A percentile compares a stretch with the other conserved stretches of the same genome.
Evolutionary conservation across 495 filamentous ascomycete species (phyloP).

Genomic region (Xylaria acuta): DNA sequence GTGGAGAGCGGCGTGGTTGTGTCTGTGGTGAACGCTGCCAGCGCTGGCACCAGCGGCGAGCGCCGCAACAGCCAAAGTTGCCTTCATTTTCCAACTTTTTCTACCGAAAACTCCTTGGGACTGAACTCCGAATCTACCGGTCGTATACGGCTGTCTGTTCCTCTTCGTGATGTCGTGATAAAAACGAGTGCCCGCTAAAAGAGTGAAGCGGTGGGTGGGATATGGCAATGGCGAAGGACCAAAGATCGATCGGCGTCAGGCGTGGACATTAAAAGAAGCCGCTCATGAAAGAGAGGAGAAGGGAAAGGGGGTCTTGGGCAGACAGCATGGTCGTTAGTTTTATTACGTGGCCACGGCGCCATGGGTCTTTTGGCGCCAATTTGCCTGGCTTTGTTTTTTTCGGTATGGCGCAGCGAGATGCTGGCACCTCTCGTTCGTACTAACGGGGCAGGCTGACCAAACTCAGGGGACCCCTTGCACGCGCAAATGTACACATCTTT

Average conservation of each 20-base stretch:
- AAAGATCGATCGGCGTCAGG: constrained; percentile 62
- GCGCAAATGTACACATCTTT: constrained; percentile 4
- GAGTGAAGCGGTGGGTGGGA: constrained; percentile 90
- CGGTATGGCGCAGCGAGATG: constrained; percentile 28
- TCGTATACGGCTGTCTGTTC: constrained; percentile 43
- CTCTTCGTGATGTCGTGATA: constrained; percentile 40
- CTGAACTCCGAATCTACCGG: constrained; percentile 28
- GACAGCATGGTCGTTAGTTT: constrained; percentile 39
- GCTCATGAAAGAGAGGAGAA: constrained; percentile 50
- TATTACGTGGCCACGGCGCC: constrained; percentile 41
- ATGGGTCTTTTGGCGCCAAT: constrained; percentile 37
- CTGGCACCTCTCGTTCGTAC: constrained; percentile 26
- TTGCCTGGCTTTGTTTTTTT: constrained; percentile 35
- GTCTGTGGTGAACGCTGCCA: constrained; percentile 54
- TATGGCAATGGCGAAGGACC: constrained; percentile 50
- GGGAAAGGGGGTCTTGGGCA: constrained; percentile 42
- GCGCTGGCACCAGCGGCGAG: constrained; percentile 68
- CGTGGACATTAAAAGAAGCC: constrained; percentile 54
- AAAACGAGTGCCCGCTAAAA: constrained; percentile 92
- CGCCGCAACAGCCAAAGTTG: constrained; percentile 66
- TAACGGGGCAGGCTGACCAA: constrained; percentile 23
- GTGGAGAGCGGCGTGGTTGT: constrained; percentile 62
- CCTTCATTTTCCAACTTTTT: constrained; percentile 65
- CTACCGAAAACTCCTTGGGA: constrained; percentile 27
- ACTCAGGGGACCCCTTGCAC: constrained; percentile 15